Evolutionary conservation across 257 asterid species (phyloP).

Genomic region (Paraleonurus japonicus): DNA sequence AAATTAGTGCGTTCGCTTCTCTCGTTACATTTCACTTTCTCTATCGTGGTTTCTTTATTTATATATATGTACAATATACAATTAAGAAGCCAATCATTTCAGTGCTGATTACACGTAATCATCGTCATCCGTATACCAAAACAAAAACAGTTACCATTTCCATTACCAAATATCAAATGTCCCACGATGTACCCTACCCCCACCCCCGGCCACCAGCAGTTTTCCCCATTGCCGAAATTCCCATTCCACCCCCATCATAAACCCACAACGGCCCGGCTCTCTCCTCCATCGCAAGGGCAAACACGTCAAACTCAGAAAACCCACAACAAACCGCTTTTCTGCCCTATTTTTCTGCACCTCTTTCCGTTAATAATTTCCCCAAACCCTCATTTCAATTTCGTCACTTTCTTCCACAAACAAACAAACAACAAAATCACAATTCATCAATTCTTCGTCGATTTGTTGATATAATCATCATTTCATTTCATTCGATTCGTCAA

Average conservation of each 20-base stretch:
- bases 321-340: neutral
- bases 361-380: neutral
- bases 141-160: neutral
- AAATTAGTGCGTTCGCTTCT: no score
- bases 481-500: neutral
- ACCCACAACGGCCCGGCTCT: neutral
- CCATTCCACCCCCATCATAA: constrained; percentile 5
- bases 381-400: constrained; percentile 1
- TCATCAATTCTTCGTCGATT: neutral
- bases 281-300: neutral
- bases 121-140: neutral
- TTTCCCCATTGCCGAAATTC: neutral
- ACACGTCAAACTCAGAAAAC: constrained; percentile 5
- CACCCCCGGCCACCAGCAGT: neutral
- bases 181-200: constrained; percentile 4
- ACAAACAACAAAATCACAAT: neutral
- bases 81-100: no score
- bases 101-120: neutral
- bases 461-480: neutral
- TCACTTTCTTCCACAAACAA: neutral
- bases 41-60: no score
- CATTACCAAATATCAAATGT: neutral
- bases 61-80: no score
- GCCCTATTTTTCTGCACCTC: constrained; percentile 16
- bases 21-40: no score